Conservation (phyloP, 1,284 basidiomycete species). For the Amylostereum chailletii region DNA sequence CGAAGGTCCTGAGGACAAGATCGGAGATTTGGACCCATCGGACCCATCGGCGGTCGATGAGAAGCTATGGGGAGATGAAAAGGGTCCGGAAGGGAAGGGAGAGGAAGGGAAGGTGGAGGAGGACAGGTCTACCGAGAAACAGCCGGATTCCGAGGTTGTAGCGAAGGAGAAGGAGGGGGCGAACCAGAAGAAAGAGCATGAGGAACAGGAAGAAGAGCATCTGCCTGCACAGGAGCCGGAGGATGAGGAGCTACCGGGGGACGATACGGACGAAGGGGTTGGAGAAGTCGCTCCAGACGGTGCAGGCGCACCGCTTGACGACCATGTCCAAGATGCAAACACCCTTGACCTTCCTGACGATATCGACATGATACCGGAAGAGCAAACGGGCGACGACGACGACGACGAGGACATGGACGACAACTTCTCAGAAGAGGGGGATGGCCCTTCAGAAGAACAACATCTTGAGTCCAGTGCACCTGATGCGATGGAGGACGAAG, state of each 20-base stretch:
- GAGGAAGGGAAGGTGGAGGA: conserved; percentile 45
- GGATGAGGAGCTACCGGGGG: conserved; percentile 19
- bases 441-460: conserved; percentile 12
- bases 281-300: conserved; percentile 34
- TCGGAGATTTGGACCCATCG: conserved; percentile 80
- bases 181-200: conserved; percentile 21
- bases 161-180: conserved; percentile 66
- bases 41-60: conserved; percentile 90
- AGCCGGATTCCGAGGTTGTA: conserved; percentile 57
- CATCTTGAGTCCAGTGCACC: conserved; percentile 1
- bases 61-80: conserved; percentile 92
- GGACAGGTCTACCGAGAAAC: conserved; percentile 40
- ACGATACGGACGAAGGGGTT: conserved; percentile 26
- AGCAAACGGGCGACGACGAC: conserved; percentile 27
- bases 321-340: conserved; percentile 67
- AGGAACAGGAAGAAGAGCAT: conserved; percentile 23
- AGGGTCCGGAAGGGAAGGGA: conserved; percentile 40
- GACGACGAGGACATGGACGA: conserved; percentile 28
- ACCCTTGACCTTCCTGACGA: conserved; percentile 82
- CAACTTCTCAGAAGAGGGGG: conserved; percentile 9
- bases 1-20: conserved; percentile 67
- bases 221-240: conserved; percentile 24
- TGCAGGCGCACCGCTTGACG: conserved; percentile 62
- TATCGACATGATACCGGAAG: conserved; percentile 53
- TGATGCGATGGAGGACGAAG: conserved; percentile 10